Evolutionary conservation across 352 stramenopile genomes (phyloP), one percentile per base, ranked within the genome.

Genomic region (Globisporangium cylindrosporum): DNA sequence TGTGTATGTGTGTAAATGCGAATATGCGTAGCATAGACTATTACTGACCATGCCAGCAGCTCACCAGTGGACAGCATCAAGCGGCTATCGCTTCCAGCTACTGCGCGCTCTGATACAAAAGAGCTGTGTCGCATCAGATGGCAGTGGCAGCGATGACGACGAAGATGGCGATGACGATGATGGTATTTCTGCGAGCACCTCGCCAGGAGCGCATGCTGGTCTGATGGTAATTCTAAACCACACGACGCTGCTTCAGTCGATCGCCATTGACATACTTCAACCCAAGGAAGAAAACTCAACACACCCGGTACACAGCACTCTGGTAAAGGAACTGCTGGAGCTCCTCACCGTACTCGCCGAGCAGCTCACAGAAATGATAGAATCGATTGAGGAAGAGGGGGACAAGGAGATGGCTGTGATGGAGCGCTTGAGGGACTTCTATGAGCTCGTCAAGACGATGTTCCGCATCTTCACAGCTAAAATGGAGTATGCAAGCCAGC

Each of bases 21-120:
- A 7, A 46, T 20, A 20, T 14, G 38, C 38, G 38, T 29, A 22
- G n/a, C 18, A 22, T 38, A 70, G 65, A 18, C 57, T 65, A 4
- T 22, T 70, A 34, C 24, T 70, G 48, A 36, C 56, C 20, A 22
- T 20, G 20, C 18, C 29, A 59, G 14, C 46, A 8, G 29, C 34
- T 20, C 32, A 38, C 20, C 43, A 24, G 6, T 51, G 27, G 24
- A 25, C 34, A 63, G 24, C 59, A 15, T 59, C 64, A 59, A 76
- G 71, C 62, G 75, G 76, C 20, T 85, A 81, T 59, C 75, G 80
- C 7, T 80, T 90, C 34, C 78, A 88, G 55, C 59, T 89, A 6
- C 49, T 91, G 4, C 83, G 80, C 29, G 55, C 78, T 22, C 68
- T 91, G 32, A 56, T 87, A 24, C n/a, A 57, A 36, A 22, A n/a